Evolutionary conservation across 352 stramenopile genomes (phyloP).

Genomic region (Globisporangium canariense): DNA sequence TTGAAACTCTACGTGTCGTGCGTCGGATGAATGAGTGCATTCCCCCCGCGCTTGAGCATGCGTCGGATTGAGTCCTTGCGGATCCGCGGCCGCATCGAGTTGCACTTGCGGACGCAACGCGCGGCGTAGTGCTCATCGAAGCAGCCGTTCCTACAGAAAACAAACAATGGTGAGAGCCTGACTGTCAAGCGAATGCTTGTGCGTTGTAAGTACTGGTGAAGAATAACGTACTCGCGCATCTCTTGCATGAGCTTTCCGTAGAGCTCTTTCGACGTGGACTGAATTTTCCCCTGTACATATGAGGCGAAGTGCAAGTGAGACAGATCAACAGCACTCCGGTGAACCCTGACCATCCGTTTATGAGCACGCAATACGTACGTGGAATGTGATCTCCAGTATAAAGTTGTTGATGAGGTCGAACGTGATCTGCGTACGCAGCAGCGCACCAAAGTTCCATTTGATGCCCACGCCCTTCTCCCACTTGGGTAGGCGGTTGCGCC

Average conservation of each 20-base stretch:
- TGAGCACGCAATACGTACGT: slow-evolving; percentile 29
- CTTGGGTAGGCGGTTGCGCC: neutral
- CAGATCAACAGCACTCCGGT: neutral
- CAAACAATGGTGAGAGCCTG: neutral
- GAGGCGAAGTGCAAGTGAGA: neutral
- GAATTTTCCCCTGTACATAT: slow-evolving; percentile 28
- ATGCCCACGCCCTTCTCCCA: slow-evolving; percentile 13
- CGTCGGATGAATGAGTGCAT: slow-evolving; percentile 41
- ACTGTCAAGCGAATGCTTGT: neutral
- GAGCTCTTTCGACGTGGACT: slow-evolving; percentile 27
- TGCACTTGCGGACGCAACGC: slow-evolving; percentile 38
- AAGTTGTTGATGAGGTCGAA: slow-evolving; percentile 56
- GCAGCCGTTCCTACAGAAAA: slow-evolving; percentile 34
- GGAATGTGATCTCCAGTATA: slow-evolving; percentile 52
- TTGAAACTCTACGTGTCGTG: slow-evolving; percentile 20
- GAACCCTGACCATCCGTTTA: neutral
- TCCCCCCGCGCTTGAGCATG: slow-evolving; percentile 32
- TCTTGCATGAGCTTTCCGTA: slow-evolving; percentile 40
- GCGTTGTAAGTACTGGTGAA: no score
- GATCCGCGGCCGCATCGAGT: slow-evolving; percentile 18
- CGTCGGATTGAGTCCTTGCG: slow-evolving; percentile 28
- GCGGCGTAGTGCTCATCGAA: slow-evolving; percentile 50
- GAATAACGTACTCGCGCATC: slow-evolving; percentile 33
- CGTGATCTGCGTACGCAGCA: slow-evolving; percentile 53
- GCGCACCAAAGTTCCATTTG: slow-evolving; percentile 40